These are phyloP conservation scores for Kodamaea laetipori DNA, from an alignment of 805 yeast genomes.

Conservation along the genomic window DNA sequence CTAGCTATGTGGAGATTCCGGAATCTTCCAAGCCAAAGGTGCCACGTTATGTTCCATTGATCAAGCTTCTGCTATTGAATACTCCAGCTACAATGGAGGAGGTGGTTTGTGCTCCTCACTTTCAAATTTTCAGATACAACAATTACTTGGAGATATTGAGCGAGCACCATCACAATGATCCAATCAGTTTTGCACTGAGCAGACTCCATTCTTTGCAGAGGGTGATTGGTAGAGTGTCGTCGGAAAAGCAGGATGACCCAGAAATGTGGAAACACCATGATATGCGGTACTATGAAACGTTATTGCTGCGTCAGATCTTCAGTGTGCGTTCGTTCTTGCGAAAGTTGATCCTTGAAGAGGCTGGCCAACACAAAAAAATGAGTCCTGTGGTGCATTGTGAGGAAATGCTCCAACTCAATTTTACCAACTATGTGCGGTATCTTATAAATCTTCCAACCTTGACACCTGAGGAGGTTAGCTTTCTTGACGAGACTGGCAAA, in stretches of 20 bases:
- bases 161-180: conserved; percentile 37
- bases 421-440: conserved; percentile 39
- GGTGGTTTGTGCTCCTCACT: conserved; percentile 28
- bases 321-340: conserved; percentile 31
- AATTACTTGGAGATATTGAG: conserved; percentile 33
- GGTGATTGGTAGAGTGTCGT: conserved; percentile 23
- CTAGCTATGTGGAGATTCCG: conserved; percentile 1
- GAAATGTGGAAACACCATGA: conserved; percentile 18
- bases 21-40: neutral
- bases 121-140: conserved; percentile 33
- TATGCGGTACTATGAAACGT: conserved; percentile 30
- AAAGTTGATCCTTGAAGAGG: conserved; percentile 22
- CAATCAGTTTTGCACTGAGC: conserved; percentile 39
- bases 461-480: conserved; percentile 12
- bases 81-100: conserved; percentile 23
- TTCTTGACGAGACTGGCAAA: conserved; percentile 23
- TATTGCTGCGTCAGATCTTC: conserved; percentile 33
- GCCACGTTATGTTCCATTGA: conserved; percentile 23
- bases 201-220: conserved; percentile 34
- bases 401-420: conserved; percentile 41
- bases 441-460: conserved; percentile 33
- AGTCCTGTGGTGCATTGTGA: conserved; percentile 25
- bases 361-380: neutral
- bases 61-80: conserved; percentile 30
- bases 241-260: conserved; percentile 16